These are phyloP conservation scores for Phalaenopsis equestris DNA, from an alignment of 106 monocot genomes.

Conservation along the genomic window DNA sequence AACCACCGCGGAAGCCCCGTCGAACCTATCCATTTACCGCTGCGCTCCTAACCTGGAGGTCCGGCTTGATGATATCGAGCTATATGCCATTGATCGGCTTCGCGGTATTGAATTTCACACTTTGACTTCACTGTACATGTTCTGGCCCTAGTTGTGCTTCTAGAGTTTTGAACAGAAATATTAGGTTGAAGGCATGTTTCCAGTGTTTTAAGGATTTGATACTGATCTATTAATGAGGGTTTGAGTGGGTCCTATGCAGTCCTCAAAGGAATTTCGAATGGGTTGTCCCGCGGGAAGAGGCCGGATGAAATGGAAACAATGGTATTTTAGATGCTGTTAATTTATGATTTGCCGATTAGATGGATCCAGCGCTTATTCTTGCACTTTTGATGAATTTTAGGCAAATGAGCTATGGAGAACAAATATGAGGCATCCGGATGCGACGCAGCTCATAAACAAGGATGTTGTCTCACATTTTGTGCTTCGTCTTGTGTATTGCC, in stretches of 20 bases:
- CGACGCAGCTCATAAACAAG: slow-evolving; percentile 47
- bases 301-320: slow-evolving; percentile 89
- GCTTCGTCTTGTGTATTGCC: slow-evolving; percentile 90
- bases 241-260: slow-evolving; percentile 30
- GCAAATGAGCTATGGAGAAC: slow-evolving; percentile 58
- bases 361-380: background rate
- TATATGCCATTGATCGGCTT: slow-evolving; percentile 81
- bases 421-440: slow-evolving; percentile 71
- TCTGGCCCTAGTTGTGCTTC: background rate
- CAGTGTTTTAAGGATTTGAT: background rate
- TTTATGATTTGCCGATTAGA: background rate
- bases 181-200: background rate
- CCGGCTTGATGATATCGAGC: slow-evolving; percentile 86
- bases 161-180: background rate
- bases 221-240: background rate
- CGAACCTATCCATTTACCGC: slow-evolving; percentile 55
- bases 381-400: slow-evolving; percentile 14
- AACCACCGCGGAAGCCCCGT: slow-evolving; percentile 6
- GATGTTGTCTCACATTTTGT: slow-evolving; percentile 90
- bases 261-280: slow-evolving; percentile 85
- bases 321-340: slow-evolving; percentile 27
- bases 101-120: slow-evolving; percentile 29
- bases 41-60: slow-evolving; percentile 61
- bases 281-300: slow-evolving; percentile 71
- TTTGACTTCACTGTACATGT: background rate